Evolutionary conservation across 305 asterid species (phyloP), one percentile per base, ranked within the genome.

Genomic region (Ilex paraguariensis): DNA sequence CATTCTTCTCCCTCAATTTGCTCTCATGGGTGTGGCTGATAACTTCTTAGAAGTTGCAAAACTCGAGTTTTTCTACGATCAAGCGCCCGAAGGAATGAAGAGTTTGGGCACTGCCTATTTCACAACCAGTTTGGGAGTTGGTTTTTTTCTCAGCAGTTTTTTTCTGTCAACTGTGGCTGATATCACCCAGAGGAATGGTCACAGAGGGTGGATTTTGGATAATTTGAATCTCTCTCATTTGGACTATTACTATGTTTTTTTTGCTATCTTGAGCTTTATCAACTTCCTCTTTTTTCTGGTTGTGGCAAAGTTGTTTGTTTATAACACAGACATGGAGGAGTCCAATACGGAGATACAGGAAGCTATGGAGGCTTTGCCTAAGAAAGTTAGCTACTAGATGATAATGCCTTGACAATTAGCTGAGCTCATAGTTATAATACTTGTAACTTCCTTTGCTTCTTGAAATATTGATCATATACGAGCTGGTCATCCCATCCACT

Each of bases 1-100:
- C 73, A 78, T 87, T 85, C 54, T 83, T 63, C 63, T 81, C 4
- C 94, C 94, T 56, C 90, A 81, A n/a, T 86, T 81, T 51, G 1
- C 63, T 62, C 54, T 77, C 2, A 68, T 66, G 4, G 90, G 90
- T 13, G 36, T 77, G 17, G 49, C 87, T 0, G 90, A 86, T 12
- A 73, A 60, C 0, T 77, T 86, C 58, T 44, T 81, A 0, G 64
- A 75, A 78, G 81, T 86, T 4, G 90, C 90, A 30, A 77, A 83
- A 13, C 86, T 77, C 54, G 87, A 82, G 46, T 74, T 81, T 4
- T 83, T 85, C 81, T 85, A 83, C 11, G 83, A 85, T 54, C 84
- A 85, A 39, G 84, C 75, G 7, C 88, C 94, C 0, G 56, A 39
- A 12, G 88, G 78, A 15, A 31, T 86, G 69, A 86, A 69, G 76